Evolutionary conservation across 352 stramenopile species (phyloP), one percentile per base, ranked within the genome.

Genomic region (Pythium dissimile): DNA sequence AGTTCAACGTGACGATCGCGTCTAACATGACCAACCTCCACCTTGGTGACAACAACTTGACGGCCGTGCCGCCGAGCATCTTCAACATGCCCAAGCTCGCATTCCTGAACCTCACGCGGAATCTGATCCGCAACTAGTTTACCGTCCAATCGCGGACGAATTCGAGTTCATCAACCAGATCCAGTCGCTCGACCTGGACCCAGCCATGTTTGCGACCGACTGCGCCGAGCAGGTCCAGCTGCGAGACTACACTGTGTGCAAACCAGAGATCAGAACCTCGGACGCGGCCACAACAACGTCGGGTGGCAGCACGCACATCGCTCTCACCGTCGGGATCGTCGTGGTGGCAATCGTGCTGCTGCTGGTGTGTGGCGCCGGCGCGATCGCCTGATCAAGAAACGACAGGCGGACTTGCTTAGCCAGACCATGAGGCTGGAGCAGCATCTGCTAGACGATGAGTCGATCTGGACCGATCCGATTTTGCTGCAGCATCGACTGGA

Each of bases 401-500:
- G 39, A 2, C 18, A 28, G 18, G 28, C 26, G 18, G 39, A 45
- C 20, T 21, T 45, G 6, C 3, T 12, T 21, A 45, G 39, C 39
- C 39, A 45, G 18, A 45, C 39, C 3, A 21, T 12, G 39, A 45
- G 39, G 13, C 39, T 45, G 7, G 39, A 28, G 7, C 15, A 45
- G 18, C 39, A 45, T 3, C 18, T 45, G 7, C 20, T 45, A 7
- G 39, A 45, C 4, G 39, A 45, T 9, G n/a, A n/a, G n/a, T 49
- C 51, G 28, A 51, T 59, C 24, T 59, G 51, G 51, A 21, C 38
- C 11, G 41, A 49, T 13, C 1, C 26, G 0, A 2, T 44, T 12
- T 23, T 62, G 42, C 21, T 47, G 5, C 32, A 47, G 23, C 43
- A 62, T 27, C 43, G 45, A 4, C 54, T 62, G 1, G 35, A 49